Percentiles rank a stretch among this genome's conserved stretches.
These are phyloP conservation scores for Saitozyma sp. DNA, from an alignment of 768 basidiomycete genomes.

Conservation along the genomic window DNA sequence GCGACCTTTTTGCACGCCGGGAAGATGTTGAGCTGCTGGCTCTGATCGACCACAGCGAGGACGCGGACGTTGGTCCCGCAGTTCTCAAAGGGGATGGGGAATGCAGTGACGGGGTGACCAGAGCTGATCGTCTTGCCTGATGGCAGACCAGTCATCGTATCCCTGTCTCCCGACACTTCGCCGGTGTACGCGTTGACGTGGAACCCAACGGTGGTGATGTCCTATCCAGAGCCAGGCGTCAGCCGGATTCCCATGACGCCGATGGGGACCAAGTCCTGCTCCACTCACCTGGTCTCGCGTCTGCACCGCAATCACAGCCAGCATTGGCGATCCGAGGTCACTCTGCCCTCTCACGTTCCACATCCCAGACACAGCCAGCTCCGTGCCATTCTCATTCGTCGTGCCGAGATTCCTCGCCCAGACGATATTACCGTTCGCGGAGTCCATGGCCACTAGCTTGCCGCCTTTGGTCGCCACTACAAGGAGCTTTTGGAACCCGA, in stretches of 20 bases:
- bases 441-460: slow-evolving; percentile 79
- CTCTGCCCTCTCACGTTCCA: slow-evolving; percentile 42
- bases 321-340: slow-evolving; percentile 30
- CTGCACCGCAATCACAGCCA: slow-evolving; percentile 35
- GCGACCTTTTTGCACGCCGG: slow-evolving; percentile 49
- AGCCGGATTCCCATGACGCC: neutral
- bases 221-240: neutral
- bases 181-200: slow-evolving; percentile 51
- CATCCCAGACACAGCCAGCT: slow-evolving; percentile 37
- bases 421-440: slow-evolving; percentile 69
- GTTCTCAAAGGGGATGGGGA: slow-evolving; percentile 44
- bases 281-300: slow-evolving; percentile 29
- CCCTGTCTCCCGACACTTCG: slow-evolving; percentile 16
- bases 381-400: slow-evolving; percentile 60
- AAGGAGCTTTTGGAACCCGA: slow-evolving; percentile 83
- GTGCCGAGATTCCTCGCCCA: slow-evolving; percentile 79
- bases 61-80: slow-evolving; percentile 40
- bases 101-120: slow-evolving; percentile 29
- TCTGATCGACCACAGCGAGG: slow-evolving; percentile 40
- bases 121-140: slow-evolving; percentile 36
- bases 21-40: slow-evolving; percentile 45
- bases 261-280: too few relatives aligned
- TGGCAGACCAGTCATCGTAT: slow-evolving; percentile 21
- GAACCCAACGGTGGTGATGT: slow-evolving; percentile 37
- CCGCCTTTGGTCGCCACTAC: slow-evolving; percentile 70